phyloP scores from a whole-genome alignment of 257 asterid genomes.

The Scutellaria baicalensis region DNA sequence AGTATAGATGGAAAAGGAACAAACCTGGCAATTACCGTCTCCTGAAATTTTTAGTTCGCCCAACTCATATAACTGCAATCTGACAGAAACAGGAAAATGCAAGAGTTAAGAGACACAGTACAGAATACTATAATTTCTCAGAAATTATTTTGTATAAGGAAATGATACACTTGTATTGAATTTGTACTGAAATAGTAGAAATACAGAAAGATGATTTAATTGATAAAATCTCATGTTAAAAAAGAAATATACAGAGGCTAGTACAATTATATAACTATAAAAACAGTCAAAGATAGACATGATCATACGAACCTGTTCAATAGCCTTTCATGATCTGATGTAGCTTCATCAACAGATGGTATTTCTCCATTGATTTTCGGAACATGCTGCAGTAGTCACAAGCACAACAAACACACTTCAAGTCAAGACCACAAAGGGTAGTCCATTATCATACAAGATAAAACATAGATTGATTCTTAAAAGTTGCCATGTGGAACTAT shows the following conservation, averaged over 20 bases:
- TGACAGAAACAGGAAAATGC: slow-evolving; percentile 14
- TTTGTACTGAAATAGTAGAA: not conserved
- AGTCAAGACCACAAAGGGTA: not conserved
- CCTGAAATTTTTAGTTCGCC: slow-evolving; percentile 73
- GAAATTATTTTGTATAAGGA: not conserved
- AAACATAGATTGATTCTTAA: not conserved
- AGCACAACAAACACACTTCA: not conserved
- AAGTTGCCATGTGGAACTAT: not conserved
- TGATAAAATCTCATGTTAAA: not conserved
- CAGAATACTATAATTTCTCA: not conserved
- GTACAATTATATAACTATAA: not conserved
- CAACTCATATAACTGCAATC: slow-evolving; percentile 70
- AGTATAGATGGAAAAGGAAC: slow-evolving; percentile 5
- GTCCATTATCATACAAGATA: not conserved
- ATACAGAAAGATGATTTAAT: not conserved
- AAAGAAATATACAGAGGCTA: not conserved
- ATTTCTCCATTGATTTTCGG: slow-evolving; percentile 86
- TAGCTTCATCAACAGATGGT: slow-evolving; percentile 81
- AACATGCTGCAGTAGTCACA: slow-evolving; percentile 57
- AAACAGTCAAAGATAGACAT: not conserved
- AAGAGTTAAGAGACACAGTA: not conserved
- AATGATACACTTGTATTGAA: not conserved
- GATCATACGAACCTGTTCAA: slow-evolving; percentile 46
- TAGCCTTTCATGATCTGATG: slow-evolving; percentile 75
- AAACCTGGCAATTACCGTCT: slow-evolving; percentile 94